Percentiles rank a stretch among this genome's conserved stretches.
phyloP scores from a whole-genome alignment of 495 filamentous ascomycete genomes.

The Ramalina intermedia region DNA sequence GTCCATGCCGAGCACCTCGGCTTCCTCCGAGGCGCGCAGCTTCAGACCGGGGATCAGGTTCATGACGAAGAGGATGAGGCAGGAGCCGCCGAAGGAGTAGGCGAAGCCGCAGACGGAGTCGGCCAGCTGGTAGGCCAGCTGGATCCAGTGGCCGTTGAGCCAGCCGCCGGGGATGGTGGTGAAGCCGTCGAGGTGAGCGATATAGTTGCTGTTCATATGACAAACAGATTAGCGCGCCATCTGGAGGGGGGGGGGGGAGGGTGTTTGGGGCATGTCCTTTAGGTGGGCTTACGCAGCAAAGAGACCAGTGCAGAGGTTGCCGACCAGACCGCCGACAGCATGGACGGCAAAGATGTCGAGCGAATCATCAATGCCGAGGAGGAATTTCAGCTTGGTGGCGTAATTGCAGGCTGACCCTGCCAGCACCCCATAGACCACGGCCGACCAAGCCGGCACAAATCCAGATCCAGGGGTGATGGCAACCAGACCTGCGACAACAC shows the following conservation, averaged over 20 bases:
- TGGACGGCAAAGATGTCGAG: conserved; percentile 93
- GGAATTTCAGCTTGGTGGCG: conserved; percentile 90
- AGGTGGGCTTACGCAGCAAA: conserved; percentile 62
- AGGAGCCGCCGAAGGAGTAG: conserved; percentile 80
- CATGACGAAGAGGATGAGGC: conserved; percentile 74
- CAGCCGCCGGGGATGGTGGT: conserved; percentile 67
- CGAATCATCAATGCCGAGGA: conserved; percentile 74
- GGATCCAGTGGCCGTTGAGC: conserved; percentile 82
- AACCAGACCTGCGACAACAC: conserved; percentile 82
- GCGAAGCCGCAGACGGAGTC: conserved; percentile 69
- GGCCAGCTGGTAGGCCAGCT: conserved; percentile 77
- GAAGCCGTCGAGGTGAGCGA: conserved; percentile 72
- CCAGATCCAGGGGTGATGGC: conserved; percentile 88
- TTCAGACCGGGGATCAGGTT: conserved; percentile 74
- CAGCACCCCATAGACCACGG: conserved; percentile 77
- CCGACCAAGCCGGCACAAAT: conserved; percentile 82
- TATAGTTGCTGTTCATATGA: conserved; percentile 47
- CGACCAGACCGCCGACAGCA: conserved; percentile 72
- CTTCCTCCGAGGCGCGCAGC: conserved; percentile 68
- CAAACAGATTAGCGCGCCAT: background rate
- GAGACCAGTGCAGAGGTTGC: conserved; percentile 78
- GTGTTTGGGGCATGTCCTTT: background rate
- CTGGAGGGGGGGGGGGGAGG: background rate
- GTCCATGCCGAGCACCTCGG: conserved; percentile 84
- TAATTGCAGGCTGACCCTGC: conserved; percentile 84